phyloP scores from a whole-genome alignment of 2,329 filamentous ascomycete genomes.

The Neocucurbitaria cava region DNA sequence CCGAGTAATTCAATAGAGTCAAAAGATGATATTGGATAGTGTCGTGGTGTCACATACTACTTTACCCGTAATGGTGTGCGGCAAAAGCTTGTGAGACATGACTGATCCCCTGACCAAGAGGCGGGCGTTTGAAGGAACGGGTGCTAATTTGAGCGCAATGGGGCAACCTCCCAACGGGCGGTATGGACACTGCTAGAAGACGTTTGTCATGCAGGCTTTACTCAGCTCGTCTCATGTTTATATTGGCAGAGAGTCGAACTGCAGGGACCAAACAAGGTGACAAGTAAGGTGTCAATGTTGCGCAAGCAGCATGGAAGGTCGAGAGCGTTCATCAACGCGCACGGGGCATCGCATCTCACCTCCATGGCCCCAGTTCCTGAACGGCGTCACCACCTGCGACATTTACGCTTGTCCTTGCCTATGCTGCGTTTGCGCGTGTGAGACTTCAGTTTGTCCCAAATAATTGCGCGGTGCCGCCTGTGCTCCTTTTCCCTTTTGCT shows the following conservation, averaged over 20 bases:
- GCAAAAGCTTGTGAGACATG: slow-evolving; percentile 11
- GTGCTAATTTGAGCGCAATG: slow-evolving; percentile 26
- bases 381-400: slow-evolving; percentile 15
- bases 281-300: slow-evolving; percentile 1
- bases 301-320: background rate
- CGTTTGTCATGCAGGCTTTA: slow-evolving; percentile 10
- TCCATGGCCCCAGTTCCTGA: slow-evolving; percentile 9
- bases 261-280: slow-evolving; percentile 1
- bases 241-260: background rate
- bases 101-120: slow-evolving; percentile 18
- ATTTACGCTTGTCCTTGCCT: slow-evolving; percentile 8
- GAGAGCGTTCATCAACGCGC: background rate
- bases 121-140: slow-evolving; percentile 28
- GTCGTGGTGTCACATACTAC: too few relatives aligned
- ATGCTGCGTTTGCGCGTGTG: slow-evolving; percentile 11
- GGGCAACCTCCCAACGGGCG: background rate
- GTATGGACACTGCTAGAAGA: slow-evolving; percentile 7
- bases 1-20: too few relatives aligned
- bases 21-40: too few relatives aligned
- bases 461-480: background rate
- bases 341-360: slow-evolving; percentile 3
- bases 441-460: slow-evolving; percentile 2
- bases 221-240: slow-evolving; percentile 2
- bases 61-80: too few relatives aligned
- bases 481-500: slow-evolving; percentile 2